phyloP scores from a whole-genome alignment of 768 basidiomycete genomes.

The Termitomyces sp. region DNA sequence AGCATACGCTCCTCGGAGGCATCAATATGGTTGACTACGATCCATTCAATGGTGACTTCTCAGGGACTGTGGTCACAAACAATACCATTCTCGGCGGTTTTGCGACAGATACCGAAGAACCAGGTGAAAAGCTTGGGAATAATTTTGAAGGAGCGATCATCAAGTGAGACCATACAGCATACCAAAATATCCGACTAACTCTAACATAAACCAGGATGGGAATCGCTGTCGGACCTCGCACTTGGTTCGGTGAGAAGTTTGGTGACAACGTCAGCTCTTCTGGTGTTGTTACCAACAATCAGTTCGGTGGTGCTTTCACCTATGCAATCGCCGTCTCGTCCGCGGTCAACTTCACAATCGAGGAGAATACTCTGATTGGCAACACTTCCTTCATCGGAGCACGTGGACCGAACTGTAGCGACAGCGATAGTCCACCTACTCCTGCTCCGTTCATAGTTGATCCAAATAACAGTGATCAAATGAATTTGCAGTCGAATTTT shows the following conservation, averaged over 20 bases:
- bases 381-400: slow-evolving; percentile 77
- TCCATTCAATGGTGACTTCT: slow-evolving; percentile 67
- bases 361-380: slow-evolving; percentile 56
- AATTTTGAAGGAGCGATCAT: slow-evolving; percentile 61
- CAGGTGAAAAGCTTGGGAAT: slow-evolving; percentile 45
- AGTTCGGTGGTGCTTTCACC: slow-evolving; percentile 64
- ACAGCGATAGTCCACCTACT: slow-evolving; percentile 43
- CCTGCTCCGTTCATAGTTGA: slow-evolving; percentile 63
- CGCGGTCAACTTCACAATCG: slow-evolving; percentile 63
- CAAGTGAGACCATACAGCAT: slow-evolving; percentile 47
- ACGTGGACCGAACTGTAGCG: slow-evolving; percentile 62
- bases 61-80: slow-evolving; percentile 59
- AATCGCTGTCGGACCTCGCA: slow-evolving; percentile 75
- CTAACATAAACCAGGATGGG: slow-evolving; percentile 53
- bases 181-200: background rate
- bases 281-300: slow-evolving; percentile 56
- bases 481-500: slow-evolving; percentile 53
- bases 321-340: slow-evolving; percentile 69
- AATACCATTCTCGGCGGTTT: slow-evolving; percentile 72
- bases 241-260: slow-evolving; percentile 66
- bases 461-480: slow-evolving; percentile 33
- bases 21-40: slow-evolving; percentile 76
- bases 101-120: slow-evolving; percentile 41
- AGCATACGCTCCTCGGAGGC: slow-evolving; percentile 72
- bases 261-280: slow-evolving; percentile 48